Base-by-base conservation (phyloP, 2,329 filamentous ascomycete species). In the Bretziella fagacearum region DNA sequence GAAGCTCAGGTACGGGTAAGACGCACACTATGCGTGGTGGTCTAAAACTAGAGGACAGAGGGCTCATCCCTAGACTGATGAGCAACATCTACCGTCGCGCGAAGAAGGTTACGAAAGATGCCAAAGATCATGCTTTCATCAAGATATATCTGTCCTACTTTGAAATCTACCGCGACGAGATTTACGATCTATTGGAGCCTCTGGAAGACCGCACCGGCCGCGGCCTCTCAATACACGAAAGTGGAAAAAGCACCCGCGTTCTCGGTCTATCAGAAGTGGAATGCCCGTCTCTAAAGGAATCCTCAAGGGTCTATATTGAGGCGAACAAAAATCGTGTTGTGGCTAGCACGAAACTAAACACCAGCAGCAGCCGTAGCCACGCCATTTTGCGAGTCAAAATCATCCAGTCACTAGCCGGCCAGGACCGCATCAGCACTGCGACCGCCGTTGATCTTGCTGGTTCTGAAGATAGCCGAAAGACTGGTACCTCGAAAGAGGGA, bases 151-250 rank as follows among this genome's bases (percentile, higher is more conserved):
- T 95, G 57, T 87, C 84, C 23, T 95, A 95, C 64, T 94, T 93
- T 64, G 87, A 95, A 61, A 94, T 95, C 54, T 95, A 95, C 64
- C 94, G 93, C 61, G 87, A 95, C 66, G 89, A 89, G 59, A 86
- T 94, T 17, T 94, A 80, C 57, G 87, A 95, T 59, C 67, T 95
- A 26, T 84, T 95, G 54, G 84, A 94, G 59, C 70, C 85, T 0
- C 81, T 79, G 0, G 87, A 95, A 60, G 93, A 86, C 65, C 81
- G 91, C 44, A 86, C 82, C 0, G 68, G 83, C 1, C 73, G 82
- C 0, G 87, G 87, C 0, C 66, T 94, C 22, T 84, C 84, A 2
- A 73, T 94, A 20, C 74, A 86, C 22, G 86, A 94, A 57, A 87
- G 86, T 57, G 79, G 82, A 55, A 84, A 84, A 53, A 91, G 83